A percentile compares a stretch with the other conserved stretches of the same genome.
These are phyloP conservation scores for Dendrobium huoshanense DNA, from an alignment of 106 monocot species.

Conservation along the genomic window DNA sequence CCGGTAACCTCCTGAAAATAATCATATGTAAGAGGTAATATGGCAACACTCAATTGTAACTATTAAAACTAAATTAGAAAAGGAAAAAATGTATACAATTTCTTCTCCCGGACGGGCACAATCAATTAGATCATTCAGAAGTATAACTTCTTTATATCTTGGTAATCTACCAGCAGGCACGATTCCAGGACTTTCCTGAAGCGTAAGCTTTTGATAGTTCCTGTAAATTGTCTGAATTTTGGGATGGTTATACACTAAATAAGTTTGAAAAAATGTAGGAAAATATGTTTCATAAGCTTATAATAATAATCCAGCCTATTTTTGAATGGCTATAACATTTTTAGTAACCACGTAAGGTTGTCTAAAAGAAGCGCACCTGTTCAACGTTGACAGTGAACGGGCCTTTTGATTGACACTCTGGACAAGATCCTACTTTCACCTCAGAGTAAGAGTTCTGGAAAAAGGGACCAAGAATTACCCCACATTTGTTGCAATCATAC, in stretches of 20 bases:
- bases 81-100: slow-evolving; percentile 52
- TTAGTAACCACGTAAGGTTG: not conserved
- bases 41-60: not conserved
- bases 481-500: slow-evolving; percentile 96
- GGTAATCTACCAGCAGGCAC: slow-evolving; percentile 98
- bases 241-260: not conserved
- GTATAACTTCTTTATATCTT: slow-evolving; percentile 98
- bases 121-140: slow-evolving; percentile 97
- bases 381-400: slow-evolving; percentile 95
- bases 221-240: slow-evolving; percentile 83
- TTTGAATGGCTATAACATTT: too few species aligned
- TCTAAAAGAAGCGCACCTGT: slow-evolving; percentile 41
- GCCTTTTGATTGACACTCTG: slow-evolving; percentile 98
- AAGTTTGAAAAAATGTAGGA: not conserved
- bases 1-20: slow-evolving; percentile 96
- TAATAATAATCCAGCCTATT: not conserved
- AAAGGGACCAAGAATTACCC: slow-evolving; percentile 83
- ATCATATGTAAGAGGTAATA: slow-evolving; percentile 2
- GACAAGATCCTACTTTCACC: slow-evolving; percentile 97
- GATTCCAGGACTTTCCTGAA: slow-evolving; percentile 99
- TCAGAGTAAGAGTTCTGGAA: slow-evolving; percentile 98
- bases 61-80: not conserved
- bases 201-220: slow-evolving; percentile 98
- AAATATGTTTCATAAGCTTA: not conserved
- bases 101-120: slow-evolving; percentile 99